These are phyloP conservation scores for Termitomyces sp. DNA, from an alignment of 768 basidiomycete genomes.

Conservation along the genomic window DNA sequence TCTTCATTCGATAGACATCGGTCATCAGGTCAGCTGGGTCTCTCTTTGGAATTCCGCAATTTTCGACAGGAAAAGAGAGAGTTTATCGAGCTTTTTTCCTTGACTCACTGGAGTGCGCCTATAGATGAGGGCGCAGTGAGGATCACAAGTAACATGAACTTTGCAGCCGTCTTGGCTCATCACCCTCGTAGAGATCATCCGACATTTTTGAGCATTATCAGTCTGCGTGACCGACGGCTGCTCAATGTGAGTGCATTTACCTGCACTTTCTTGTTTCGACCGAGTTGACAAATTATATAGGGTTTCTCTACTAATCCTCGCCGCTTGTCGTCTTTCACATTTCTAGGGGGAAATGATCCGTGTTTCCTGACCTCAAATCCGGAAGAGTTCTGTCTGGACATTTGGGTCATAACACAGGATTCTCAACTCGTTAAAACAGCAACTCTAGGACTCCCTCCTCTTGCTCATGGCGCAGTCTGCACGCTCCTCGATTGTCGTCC, in stretches of 20 bases:
- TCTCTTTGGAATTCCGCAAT: background rate
- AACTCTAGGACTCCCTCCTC: conserved; percentile 1
- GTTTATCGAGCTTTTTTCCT: background rate
- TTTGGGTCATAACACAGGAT: background rate
- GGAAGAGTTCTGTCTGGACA: background rate
- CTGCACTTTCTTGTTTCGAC: background rate
- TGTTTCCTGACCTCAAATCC: background rate
- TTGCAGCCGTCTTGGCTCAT: background rate
- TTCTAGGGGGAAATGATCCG: conserved; percentile 1
- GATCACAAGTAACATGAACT: background rate
- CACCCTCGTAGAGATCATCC: background rate
- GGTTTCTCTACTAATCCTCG: background rate
- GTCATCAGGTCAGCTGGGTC: background rate
- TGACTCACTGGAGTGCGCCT: background rate
- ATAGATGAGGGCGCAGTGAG: background rate
- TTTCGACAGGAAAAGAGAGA: background rate
- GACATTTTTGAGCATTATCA: background rate
- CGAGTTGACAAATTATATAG: background rate
- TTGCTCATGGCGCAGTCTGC: background rate
- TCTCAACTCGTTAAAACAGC: background rate
- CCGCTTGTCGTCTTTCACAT: background rate
- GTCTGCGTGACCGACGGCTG: background rate
- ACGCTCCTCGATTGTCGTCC: background rate
- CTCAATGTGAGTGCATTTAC: background rate
- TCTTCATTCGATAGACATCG: background rate